Evolutionary conservation across 2,329 filamentous ascomycete species (phyloP).

Genomic region (Remersonia thermophila): DNA sequence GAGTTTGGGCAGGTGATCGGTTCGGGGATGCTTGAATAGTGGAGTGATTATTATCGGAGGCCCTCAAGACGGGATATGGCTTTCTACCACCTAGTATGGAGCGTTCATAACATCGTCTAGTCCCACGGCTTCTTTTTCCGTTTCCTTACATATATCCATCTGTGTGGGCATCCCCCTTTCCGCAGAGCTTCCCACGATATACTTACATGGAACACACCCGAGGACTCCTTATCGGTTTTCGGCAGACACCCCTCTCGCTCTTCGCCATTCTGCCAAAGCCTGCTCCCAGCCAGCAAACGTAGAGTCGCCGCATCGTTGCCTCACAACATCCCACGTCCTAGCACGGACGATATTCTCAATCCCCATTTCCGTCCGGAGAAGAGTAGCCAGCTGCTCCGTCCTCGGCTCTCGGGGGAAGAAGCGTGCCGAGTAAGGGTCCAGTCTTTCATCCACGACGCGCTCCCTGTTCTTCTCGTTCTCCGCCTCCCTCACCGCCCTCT

Average conservation of each 20-base stretch:
- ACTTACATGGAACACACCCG: too few relatives aligned
- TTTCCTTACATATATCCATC: too few relatives aligned
- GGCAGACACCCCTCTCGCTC: not conserved
- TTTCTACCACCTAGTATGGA: too few relatives aligned
- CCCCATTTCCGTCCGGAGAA: constrained; percentile 62
- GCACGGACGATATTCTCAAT: constrained; percentile 70
- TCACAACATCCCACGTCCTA: constrained; percentile 69
- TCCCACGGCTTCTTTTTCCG: too few relatives aligned
- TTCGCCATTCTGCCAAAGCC: constrained; percentile 51
- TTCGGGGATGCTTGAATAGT: too few relatives aligned
- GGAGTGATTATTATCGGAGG: too few relatives aligned
- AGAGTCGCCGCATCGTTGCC: constrained; percentile 54
- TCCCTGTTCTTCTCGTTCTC: constrained; percentile 61
- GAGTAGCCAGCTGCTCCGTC: constrained; percentile 63
- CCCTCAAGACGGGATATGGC: too few relatives aligned
- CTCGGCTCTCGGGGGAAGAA: constrained; percentile 71
- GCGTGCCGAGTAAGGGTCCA: constrained; percentile 82
- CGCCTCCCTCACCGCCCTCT: constrained; percentile 53
- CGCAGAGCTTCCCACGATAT: too few relatives aligned
- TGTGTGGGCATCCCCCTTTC: too few relatives aligned
- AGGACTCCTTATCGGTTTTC: not conserved
- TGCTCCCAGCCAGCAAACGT: constrained; percentile 48
- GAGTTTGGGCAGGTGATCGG: too few relatives aligned
- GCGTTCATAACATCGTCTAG: too few relatives aligned
- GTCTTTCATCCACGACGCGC: constrained; percentile 67